Percentiles rank a stretch among this genome's conserved stretches.
Conservation (phyloP, 805 yeast genomes). For the Brettanomyces nanus region DNA sequence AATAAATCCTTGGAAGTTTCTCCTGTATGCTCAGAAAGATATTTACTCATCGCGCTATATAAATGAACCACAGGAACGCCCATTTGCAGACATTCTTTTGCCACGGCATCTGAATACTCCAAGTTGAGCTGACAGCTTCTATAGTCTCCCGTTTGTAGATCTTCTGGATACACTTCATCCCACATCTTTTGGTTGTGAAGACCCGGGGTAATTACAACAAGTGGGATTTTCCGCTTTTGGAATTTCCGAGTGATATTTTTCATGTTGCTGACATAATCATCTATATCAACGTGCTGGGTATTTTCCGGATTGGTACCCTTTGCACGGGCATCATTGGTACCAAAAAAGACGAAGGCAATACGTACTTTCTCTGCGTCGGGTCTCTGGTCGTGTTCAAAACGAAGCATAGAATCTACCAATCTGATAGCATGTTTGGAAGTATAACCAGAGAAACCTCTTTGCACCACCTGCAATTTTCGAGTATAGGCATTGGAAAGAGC, state of each 20-base stretch:
- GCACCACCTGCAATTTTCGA: slow-evolving; percentile 59
- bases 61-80: slow-evolving; percentile 53
- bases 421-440: slow-evolving; percentile 52
- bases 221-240: slow-evolving; percentile 34
- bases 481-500: slow-evolving; percentile 33
- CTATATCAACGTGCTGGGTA: slow-evolving; percentile 38
- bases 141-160: slow-evolving; percentile 29
- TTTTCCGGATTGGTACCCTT: slow-evolving; percentile 30
- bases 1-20: slow-evolving; percentile 14
- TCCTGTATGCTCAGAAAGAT: slow-evolving; percentile 20
- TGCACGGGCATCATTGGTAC: slow-evolving; percentile 61
- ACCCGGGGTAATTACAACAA: slow-evolving; percentile 58
- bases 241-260: slow-evolving; percentile 33
- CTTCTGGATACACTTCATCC: slow-evolving; percentile 28
- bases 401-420: slow-evolving; percentile 43
- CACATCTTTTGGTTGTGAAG: slow-evolving; percentile 40
- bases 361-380: slow-evolving; percentile 27
- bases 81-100: slow-evolving; percentile 34
- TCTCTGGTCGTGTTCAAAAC: slow-evolving; percentile 33
- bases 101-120: slow-evolving; percentile 44
- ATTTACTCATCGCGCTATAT: slow-evolving; percentile 26
- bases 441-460: slow-evolving; percentile 75
- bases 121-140: slow-evolving; percentile 39
- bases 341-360: slow-evolving; percentile 57
- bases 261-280: slow-evolving; percentile 41